phyloP scores from a whole-genome alignment of 2,329 filamentous ascomycete genomes.

The Colletotrichum lini region DNA sequence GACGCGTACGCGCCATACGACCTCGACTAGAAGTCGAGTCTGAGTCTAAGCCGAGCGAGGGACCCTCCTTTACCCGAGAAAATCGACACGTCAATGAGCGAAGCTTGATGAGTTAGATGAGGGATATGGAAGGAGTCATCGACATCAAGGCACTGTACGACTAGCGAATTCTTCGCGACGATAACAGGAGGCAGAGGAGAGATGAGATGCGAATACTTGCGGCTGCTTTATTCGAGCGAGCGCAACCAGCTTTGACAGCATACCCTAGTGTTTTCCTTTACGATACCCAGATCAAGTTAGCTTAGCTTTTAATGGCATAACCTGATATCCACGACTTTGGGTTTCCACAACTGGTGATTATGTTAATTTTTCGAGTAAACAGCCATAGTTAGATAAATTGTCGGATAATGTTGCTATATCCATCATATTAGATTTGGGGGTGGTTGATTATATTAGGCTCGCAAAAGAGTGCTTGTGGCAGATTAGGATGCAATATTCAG shows the following conservation, averaged over 20 bases:
- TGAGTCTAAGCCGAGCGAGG: constrained; percentile 48
- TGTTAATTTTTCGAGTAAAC: neutral
- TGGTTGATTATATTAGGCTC: no score
- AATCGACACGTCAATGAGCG: neutral
- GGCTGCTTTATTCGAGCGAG: constrained; percentile 1
- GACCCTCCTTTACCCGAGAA: neutral
- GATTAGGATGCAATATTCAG: no score
- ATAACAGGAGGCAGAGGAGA: neutral
- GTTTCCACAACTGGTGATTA: neutral
- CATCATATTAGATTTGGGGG: no score
- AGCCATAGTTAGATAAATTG: accelerated
- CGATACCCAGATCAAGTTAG: constrained; percentile 40
- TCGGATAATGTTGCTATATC: accelerated
- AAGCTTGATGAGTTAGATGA: neutral
- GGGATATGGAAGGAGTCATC: neutral
- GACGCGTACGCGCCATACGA: constrained; percentile 44
- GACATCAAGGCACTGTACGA: neutral
- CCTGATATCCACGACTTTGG: constrained; percentile 9
- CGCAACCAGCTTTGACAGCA: constrained; percentile 24
- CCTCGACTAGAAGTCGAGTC: constrained; percentile 52
- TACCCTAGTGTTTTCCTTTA: constrained; percentile 13
- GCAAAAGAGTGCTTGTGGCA: no score
- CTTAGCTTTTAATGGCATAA: constrained; percentile 35
- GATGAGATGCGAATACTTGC: neutral
- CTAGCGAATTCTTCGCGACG: neutral